phyloP scores from a whole-genome alignment of 2,329 filamentous ascomycete genomes.

The Colletotrichum tabaci region DNA sequence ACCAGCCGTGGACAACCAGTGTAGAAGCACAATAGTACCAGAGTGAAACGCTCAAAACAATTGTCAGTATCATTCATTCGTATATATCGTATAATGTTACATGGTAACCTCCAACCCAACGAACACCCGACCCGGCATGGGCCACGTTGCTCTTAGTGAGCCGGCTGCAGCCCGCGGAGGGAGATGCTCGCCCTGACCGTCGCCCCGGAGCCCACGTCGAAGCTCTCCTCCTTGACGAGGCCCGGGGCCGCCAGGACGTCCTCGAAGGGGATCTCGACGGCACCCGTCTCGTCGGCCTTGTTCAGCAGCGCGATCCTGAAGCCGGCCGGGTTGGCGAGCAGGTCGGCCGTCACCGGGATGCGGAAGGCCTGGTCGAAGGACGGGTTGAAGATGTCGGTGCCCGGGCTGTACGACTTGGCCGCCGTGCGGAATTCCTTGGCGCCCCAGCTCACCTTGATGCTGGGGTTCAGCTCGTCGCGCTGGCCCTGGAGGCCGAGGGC shows the following conservation, averaged over 20 bases:
- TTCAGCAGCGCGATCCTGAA: slow-evolving; percentile 55
- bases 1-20: too few relatives aligned
- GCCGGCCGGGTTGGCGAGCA: slow-evolving; percentile 46
- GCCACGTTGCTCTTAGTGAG: slow-evolving; percentile 27
- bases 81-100: slow-evolving; percentile 13
- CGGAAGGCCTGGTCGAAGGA: slow-evolving; percentile 62
- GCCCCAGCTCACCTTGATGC: slow-evolving; percentile 60
- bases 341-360: slow-evolving; percentile 54
- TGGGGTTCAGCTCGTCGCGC: slow-evolving; percentile 61
- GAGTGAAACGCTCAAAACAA: background rate
- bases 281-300: slow-evolving; percentile 51
- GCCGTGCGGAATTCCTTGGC: slow-evolving; percentile 58
- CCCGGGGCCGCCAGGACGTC: slow-evolving; percentile 52
- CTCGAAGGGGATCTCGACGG: slow-evolving; percentile 53
- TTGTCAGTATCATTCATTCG: background rate
- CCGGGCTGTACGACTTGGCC: slow-evolving; percentile 59
- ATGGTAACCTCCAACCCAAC: background rate
- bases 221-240: slow-evolving; percentile 50
- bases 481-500: slow-evolving; percentile 58
- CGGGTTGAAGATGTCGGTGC: slow-evolving; percentile 64
- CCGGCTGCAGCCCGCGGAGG: slow-evolving; percentile 48
- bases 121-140: background rate
- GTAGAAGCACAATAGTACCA: background rate
- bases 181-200: slow-evolving; percentile 54
- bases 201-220: slow-evolving; percentile 54